Evolutionary conservation across 2,329 filamentous ascomycete species (phyloP).

Genomic region (Penicillium polonicum): DNA sequence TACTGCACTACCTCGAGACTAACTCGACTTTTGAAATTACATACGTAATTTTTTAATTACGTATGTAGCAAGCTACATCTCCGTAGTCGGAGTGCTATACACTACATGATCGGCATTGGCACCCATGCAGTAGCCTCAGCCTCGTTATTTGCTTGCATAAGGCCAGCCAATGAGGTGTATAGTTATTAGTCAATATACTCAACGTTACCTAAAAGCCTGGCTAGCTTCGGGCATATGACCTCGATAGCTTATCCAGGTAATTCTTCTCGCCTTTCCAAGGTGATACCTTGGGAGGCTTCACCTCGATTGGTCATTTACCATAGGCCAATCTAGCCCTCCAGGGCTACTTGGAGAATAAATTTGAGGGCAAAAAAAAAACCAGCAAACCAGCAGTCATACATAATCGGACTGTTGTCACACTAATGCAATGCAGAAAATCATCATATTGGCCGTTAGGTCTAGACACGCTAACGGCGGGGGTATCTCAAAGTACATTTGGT

Average conservation of each 20-base stretch:
- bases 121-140: not conserved
- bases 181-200: not conserved
- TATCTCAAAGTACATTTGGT: conserved; percentile 16
- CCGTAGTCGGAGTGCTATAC: not conserved
- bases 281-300: not conserved
- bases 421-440: conserved; percentile 4
- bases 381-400: not conserved
- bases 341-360: not conserved
- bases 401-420: not conserved
- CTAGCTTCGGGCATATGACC: not conserved
- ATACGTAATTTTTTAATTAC: not conserved
- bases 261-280: not conserved
- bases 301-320: not conserved
- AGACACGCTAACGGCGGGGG: conserved; percentile 10
- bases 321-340: not conserved
- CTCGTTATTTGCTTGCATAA: not conserved
- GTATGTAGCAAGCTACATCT: not conserved
- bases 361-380: not conserved
- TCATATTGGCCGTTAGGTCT: conserved; percentile 5
- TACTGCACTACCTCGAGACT: not conserved
- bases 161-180: not conserved
- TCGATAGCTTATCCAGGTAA: not conserved
- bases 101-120: not conserved
- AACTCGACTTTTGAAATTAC: not conserved
- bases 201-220: not conserved